Conservation (phyloP, 176 grass and related monocot species). For the Triticum dicoccoides region DNA sequence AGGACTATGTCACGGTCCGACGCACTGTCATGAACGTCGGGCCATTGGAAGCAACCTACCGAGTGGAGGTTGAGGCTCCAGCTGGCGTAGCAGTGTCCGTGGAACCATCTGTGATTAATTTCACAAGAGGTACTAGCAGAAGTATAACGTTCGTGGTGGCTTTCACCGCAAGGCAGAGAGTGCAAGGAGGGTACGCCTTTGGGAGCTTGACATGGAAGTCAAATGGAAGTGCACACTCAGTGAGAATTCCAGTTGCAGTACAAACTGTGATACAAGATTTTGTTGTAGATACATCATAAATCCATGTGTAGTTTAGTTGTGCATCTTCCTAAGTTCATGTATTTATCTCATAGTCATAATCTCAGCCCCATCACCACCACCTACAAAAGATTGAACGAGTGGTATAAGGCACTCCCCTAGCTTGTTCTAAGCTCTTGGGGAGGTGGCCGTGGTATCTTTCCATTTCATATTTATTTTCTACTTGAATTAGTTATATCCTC, state of each 20-base stretch:
- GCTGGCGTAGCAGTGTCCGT: neutral
- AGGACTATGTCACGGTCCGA: neutral
- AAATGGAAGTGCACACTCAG: neutral
- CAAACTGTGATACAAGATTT: slow-evolving; percentile 21
- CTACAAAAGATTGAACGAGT: too few species aligned
- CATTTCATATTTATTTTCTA: too few species aligned
- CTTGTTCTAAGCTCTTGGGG: too few species aligned
- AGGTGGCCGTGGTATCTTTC: too few species aligned
- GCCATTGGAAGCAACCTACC: neutral
- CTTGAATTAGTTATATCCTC: too few species aligned
- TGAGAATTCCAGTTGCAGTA: slow-evolving; percentile 30
- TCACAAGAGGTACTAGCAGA: neutral
- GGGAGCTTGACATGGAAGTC: slow-evolving; percentile 40
- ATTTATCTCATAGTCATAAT: too few species aligned
- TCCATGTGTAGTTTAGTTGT: too few species aligned
- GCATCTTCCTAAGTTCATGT: too few species aligned
- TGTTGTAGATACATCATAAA: neutral
- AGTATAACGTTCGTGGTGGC: slow-evolving; percentile 5
- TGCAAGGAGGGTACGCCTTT: neutral
- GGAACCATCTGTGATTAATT: neutral
- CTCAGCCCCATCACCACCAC: too few species aligned
- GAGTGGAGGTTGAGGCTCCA: neutral
- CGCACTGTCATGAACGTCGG: slow-evolving; percentile 29
- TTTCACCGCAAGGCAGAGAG: neutral
- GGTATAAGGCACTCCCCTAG: too few species aligned